phyloP scores from a whole-genome alignment of 257 asterid genomes.

The Ballota nigra region DNA sequence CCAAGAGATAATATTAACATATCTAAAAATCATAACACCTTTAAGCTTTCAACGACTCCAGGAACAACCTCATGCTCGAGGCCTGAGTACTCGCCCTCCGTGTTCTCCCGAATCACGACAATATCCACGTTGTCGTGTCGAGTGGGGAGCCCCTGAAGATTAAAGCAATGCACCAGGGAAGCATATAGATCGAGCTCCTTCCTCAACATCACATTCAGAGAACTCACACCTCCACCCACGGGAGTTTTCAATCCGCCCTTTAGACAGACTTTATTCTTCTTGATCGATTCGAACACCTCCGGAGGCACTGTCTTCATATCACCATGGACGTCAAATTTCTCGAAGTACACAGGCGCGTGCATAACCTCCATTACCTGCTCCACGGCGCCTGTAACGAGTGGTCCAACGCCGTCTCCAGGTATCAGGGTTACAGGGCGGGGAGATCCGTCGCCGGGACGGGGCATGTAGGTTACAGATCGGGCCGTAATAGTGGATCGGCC shows the following conservation, averaged over 20 bases:
- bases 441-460: conserved; percentile 91
- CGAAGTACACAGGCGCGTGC: conserved; percentile 95
- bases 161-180: conserved; percentile 88
- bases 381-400: conserved; percentile 91
- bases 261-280: conserved; percentile 83
- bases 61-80: conserved; percentile 99
- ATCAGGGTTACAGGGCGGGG: conserved; percentile 83
- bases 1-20: not conserved
- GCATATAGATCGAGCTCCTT: conserved; percentile 97
- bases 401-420: conserved; percentile 96
- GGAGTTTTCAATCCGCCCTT: conserved; percentile 94
- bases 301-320: conserved; percentile 75
- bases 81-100: conserved; percentile 96
- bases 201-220: conserved; percentile 77
- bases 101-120: conserved; percentile 93
- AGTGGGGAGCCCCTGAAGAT: conserved; percentile 74
- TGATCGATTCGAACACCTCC: conserved; percentile 73
- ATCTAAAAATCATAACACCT: conserved; percentile 44
- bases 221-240: conserved; percentile 93
- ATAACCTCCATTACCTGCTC: conserved; percentile 96
- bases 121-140: conserved; percentile 83
- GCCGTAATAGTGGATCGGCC: conserved; percentile 31
- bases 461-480: conserved; percentile 96
- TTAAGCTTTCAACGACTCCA: conserved; percentile 96
- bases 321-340: conserved; percentile 77